Evolutionary conservation across 495 filamentous ascomycete species (phyloP), one percentile per base, ranked within the genome.

Genomic region (Penicillium lividum): DNA sequence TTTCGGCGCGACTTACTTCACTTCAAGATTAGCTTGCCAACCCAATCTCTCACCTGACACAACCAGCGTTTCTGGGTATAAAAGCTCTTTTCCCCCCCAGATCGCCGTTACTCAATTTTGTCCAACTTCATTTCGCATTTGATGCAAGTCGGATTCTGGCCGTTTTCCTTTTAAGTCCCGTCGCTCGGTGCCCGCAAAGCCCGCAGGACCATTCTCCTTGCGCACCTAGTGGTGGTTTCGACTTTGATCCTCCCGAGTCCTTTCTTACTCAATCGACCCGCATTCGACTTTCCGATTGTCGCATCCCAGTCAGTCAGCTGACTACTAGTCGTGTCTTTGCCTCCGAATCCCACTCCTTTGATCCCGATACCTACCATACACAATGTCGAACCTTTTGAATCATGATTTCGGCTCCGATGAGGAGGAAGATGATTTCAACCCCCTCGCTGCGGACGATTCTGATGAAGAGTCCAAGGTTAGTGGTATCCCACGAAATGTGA

Each of bases 341-440:
- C 22, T 40, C 44, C 38, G 38, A 43, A 27, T 25, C n/a, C 7
- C 27, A 8, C 42, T 25, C 36, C 25, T 28, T 48, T 44, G 8
- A 16, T 18, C 25, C n/a, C 55, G 60, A 49, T 29, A 58, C 38
- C 45, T 25, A 47, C 44, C 9, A 27, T 18, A 33, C 66, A 75
- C 53, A 53, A 84, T 82, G 79, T 81, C 80, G 25, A 79, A 79
- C 62, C 66, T 85, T n/a, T 50, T 82, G 15, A 76, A 81, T 52
- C 74, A 82, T 33, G 75, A 83, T 46, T 84, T 82, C 62, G 88
- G 87, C 56, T 90, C 87, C 54, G 89, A 86, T n/a, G 84, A 90
- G 25, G 89, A 92, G 53, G 89, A 92, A 54, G 89, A 91, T 62
- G 86, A 90, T 62, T 93, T 93, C 75, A 92, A 93, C 67, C 90